Conservation (phyloP, 345 rosid genomes). For the Eucalyptus erythrocorys region DNA sequence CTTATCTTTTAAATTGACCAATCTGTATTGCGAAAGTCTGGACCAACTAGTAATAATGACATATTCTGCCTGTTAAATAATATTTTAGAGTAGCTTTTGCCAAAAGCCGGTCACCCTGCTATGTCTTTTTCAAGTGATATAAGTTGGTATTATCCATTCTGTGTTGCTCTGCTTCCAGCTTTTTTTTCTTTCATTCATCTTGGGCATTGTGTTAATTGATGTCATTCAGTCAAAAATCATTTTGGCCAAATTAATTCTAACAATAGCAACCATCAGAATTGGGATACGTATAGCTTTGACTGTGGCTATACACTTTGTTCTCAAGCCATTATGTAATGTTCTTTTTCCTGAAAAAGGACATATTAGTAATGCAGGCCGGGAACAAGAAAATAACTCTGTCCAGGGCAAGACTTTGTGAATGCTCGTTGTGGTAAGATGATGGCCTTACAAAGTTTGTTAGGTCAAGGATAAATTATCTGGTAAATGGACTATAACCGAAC, state of each 20-base stretch:
- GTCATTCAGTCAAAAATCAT: not conserved
- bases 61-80: not conserved
- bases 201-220: not conserved
- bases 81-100: not conserved
- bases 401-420: not conserved
- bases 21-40: not conserved
- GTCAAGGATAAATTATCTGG: not conserved
- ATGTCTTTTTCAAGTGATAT: not conserved
- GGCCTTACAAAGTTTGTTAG: not conserved
- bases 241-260: not conserved
- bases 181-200: not conserved
- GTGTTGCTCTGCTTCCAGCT: not conserved
- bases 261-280: not conserved
- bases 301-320: not conserved
- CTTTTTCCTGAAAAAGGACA: not conserved
- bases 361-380: not conserved
- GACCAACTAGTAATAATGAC: not conserved
- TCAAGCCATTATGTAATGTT: not conserved
- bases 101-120: not conserved
- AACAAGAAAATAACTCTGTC: not conserved
- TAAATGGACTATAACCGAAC: not conserved
- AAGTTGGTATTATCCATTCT: not conserved
- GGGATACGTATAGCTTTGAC: not conserved
- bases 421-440: not conserved
- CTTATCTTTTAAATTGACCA: not conserved